Conservation (phyloP, 768 basidiomycete species). For the Tulasnella sp. region DNA sequence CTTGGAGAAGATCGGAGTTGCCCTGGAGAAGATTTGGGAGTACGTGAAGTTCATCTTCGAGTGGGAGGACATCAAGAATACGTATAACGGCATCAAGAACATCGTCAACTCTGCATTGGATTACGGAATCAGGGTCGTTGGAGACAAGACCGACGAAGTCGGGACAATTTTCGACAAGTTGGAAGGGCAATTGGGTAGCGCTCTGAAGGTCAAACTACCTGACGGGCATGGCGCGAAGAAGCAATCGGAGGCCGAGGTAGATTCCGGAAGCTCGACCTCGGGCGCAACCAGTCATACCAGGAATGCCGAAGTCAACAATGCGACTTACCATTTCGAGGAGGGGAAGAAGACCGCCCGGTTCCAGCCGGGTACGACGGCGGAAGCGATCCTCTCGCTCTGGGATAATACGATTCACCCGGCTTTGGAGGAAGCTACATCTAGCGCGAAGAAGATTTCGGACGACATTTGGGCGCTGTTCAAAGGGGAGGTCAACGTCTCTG, state of each 20-base stretch:
- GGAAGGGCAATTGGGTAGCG: not conserved
- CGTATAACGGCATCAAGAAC: not conserved
- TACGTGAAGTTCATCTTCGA: conserved; percentile 14
- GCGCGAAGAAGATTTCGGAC: not conserved
- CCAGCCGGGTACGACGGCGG: not conserved
- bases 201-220: not conserved
- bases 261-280: not conserved
- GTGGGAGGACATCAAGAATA: conserved; percentile 15
- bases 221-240: not conserved
- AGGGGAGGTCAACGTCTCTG: not conserved
- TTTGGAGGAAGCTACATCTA: not conserved
- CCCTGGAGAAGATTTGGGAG: not conserved
- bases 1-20: conserved; percentile 13
- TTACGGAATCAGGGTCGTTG: not conserved
- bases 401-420: not conserved
- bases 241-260: not conserved
- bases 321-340: conserved; percentile 18
- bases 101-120: conserved; percentile 13
- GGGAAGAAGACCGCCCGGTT: conserved; percentile 1
- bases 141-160: not conserved
- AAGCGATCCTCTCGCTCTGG: not conserved
- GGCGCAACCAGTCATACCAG: not conserved
- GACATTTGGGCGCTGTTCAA: not conserved
- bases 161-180: not conserved
- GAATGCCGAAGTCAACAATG: conserved; percentile 1